These are phyloP conservation scores for Dictyostelium purpureum DNA, from an alignment of 78 protist genomes.

Conservation along the genomic window DNA sequence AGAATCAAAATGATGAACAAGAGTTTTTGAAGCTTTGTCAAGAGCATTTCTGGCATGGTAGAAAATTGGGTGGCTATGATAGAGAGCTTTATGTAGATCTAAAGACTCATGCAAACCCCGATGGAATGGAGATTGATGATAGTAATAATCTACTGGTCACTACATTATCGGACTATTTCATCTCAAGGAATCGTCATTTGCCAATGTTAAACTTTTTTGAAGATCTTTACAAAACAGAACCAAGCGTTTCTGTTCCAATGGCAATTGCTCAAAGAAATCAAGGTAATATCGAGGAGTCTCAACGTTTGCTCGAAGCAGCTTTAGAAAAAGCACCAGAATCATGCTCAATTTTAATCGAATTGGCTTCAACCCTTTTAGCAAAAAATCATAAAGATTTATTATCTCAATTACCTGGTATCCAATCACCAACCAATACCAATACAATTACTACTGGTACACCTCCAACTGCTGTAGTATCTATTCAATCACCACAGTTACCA, in stretches of 20 bases:
- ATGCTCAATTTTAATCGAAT: constrained; percentile 30
- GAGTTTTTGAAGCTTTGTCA: constrained; percentile 30
- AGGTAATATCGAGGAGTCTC: neutral
- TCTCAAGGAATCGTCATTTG: constrained; percentile 26
- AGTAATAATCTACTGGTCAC: constrained; percentile 54
- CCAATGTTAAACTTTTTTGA: constrained; percentile 43
- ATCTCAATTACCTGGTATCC: neutral
- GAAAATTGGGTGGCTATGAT: constrained; percentile 59
- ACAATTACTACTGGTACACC: neutral
- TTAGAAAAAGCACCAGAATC: constrained; percentile 17
- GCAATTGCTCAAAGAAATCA: constrained; percentile 8
- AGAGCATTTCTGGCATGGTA: constrained; percentile 64
- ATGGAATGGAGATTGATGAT: constrained; percentile 51
- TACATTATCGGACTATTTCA: constrained; percentile 17
- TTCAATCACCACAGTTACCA: neutral
- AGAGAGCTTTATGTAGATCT: constrained; percentile 3
- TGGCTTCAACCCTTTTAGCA: neutral
- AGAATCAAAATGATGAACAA: constrained; percentile 2
- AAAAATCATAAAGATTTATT: neutral
- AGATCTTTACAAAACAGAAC: constrained; percentile 48
- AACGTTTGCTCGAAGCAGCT: neutral
- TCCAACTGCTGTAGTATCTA: too few species aligned
- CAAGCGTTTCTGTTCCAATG: constrained; percentile 22
- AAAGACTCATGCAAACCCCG: neutral
- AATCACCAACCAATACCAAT: neutral